These are phyloP conservation scores for Pythium aristosporum DNA, from an alignment of 352 stramenopile genomes.

Conservation along the genomic window DNA sequence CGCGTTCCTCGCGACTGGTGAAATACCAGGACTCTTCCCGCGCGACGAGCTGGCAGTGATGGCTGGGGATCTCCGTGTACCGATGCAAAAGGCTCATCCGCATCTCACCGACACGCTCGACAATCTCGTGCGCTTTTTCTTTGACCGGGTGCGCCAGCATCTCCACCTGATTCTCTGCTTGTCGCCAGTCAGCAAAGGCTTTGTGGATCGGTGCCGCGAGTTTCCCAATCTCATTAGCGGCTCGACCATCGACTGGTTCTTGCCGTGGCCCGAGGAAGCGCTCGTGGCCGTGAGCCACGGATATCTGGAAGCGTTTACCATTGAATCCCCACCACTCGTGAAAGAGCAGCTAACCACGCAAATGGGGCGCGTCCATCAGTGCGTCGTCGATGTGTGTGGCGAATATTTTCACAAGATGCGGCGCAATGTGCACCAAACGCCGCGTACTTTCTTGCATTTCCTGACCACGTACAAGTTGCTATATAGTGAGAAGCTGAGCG, in stretches of 20 bases:
- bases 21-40: slow-evolving; percentile 85
- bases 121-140: slow-evolving; percentile 86
- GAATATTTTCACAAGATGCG: slow-evolving; percentile 80
- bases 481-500: slow-evolving; percentile 69
- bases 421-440: slow-evolving; percentile 88
- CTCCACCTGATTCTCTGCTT: slow-evolving; percentile 88
- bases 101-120: slow-evolving; percentile 70
- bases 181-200: slow-evolving; percentile 77
- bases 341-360: slow-evolving; percentile 68
- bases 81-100: slow-evolving; percentile 68
- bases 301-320: slow-evolving; percentile 64
- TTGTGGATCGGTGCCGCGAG: slow-evolving; percentile 80
- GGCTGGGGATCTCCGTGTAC: slow-evolving; percentile 68
- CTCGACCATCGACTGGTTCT: slow-evolving; percentile 90
- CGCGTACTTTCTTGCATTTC: slow-evolving; percentile 87
- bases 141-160: slow-evolving; percentile 81
- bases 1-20: slow-evolving; percentile 78
- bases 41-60: slow-evolving; percentile 89
- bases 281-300: slow-evolving; percentile 80
- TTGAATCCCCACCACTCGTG: slow-evolving; percentile 55
- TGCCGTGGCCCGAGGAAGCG: slow-evolving; percentile 87
- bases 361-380: slow-evolving; percentile 75
- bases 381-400: slow-evolving; percentile 62
- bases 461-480: slow-evolving; percentile 75
- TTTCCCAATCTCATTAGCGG: slow-evolving; percentile 88